Base-by-base conservation (phyloP, 495 filamentous ascomycete genomes). In the Aspergillus sparsus region DNA sequence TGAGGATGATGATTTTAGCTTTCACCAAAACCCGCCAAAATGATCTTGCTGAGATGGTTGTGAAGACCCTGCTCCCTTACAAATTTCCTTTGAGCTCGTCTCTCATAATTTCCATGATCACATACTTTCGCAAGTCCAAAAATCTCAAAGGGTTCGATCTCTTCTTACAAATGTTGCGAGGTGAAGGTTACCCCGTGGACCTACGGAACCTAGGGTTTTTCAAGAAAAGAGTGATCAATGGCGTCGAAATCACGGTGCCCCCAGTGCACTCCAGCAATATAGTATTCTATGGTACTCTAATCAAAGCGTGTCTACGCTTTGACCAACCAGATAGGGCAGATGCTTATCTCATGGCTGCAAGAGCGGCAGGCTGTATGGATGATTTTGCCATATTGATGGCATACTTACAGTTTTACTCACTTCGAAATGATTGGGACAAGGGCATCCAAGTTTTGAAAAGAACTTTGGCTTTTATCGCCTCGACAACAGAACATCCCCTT, bases 261-360 rank as follows among this genome's bases (percentile, higher is more conserved):
- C 71, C 77, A 1, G 55, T 72, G 12, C 62, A 72, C 52, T 68
- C 65, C 21, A 68, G 63, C 47, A 78, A 74, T 50, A 65, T 71
- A 2, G 66, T 80, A 16, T 65, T 75, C 42, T 75, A 71, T 21
- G 64, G 68, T 2, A 64, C 71, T 31, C 54, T 80, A 13, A 78
- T 80, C 12, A 59, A 63, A 7, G 65, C 71, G 12, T 72, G 68
- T 12, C 63, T 80, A 27, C 71, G 75, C 1, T 80, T 80, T 31
- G 68, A 78, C 37, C 77, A 80, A 46, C 76, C 75, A 5, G 69
- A 78, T 13, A 66, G 75, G 65, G 77, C 77, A 12, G 75, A 79
- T 33, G 77, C 77, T 12, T 80, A 71, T 62, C 69, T 76, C 12
- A 68, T 75, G 33, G 67, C 67, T 39, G 75, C 75, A 9, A 67